These are phyloP conservation scores for Taxillus chinensis DNA, from an alignment of 164 flowering plant species.

Conservation along the genomic window DNA sequence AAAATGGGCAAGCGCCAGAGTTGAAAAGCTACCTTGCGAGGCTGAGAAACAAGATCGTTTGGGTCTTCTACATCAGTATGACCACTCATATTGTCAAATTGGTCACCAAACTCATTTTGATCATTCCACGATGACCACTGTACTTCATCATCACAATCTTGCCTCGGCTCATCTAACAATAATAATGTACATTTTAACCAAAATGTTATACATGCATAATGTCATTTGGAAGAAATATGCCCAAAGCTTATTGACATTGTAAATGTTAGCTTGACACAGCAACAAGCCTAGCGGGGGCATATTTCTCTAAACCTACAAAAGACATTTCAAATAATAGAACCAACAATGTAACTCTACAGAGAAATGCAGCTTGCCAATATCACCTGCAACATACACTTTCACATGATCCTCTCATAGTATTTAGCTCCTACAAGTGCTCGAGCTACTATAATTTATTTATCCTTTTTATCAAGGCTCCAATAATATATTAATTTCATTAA, in stretches of 20 bases:
- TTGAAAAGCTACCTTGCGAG: slow-evolving; percentile 64
- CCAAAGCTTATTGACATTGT: too few species aligned
- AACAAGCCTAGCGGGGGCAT: slow-evolving; percentile 9
- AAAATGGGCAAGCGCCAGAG: too few species aligned
- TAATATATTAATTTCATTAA: too few species aligned
- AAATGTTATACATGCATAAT: too few species aligned
- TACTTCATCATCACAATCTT: slow-evolving; percentile 30
- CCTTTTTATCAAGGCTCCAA: too few species aligned
- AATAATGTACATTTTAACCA: background rate
- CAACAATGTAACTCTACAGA: background rate
- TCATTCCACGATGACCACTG: slow-evolving; percentile 53
- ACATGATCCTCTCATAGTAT: too few species aligned
- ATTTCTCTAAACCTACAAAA: slow-evolving; percentile 39
- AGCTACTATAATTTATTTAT: too few species aligned
- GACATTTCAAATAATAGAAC: background rate
- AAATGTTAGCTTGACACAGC: too few species aligned
- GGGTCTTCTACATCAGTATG: slow-evolving; percentile 61
- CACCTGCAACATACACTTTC: background rate
- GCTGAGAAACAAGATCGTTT: slow-evolving; percentile 61
- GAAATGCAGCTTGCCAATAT: background rate
- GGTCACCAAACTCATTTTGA: slow-evolving; percentile 30
- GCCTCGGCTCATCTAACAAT: slow-evolving; percentile 37
- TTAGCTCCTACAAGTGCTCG: too few species aligned
- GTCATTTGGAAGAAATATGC: too few species aligned
- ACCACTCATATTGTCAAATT: slow-evolving; percentile 45